Conservation (phyloP, 192 early-diverging fungal genomes). For the Dissophora ornata region DNA sequence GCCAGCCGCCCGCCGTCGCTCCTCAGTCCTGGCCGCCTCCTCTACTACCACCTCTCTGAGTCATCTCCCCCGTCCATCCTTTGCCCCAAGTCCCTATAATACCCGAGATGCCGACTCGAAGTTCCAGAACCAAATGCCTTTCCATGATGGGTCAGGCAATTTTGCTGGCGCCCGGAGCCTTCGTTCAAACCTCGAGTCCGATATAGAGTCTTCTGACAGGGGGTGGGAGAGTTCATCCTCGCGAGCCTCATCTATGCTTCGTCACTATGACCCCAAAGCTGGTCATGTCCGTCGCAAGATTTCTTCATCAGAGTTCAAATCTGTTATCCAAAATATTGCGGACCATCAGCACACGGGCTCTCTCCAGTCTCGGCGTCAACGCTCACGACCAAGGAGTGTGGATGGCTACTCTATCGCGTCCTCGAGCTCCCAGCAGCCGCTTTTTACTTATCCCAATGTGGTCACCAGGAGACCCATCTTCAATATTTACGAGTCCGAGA, state of each 20-base stretch:
- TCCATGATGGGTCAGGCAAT: constrained; percentile 49
- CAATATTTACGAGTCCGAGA: constrained; percentile 48
- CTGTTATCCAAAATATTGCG: constrained; percentile 47
- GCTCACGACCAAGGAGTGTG: constrained; percentile 7
- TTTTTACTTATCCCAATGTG: constrained; percentile 21
- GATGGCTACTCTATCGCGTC: constrained; percentile 1
- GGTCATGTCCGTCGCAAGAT: constrained; percentile 8
- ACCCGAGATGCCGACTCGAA: neutral
- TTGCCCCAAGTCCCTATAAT: constrained; percentile 11
- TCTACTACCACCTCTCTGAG: constrained; percentile 24
- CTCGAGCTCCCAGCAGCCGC: constrained; percentile 5
- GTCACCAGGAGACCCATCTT: constrained; percentile 35
- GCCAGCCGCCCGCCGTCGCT: constrained; percentile 5
- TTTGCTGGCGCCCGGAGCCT: constrained; percentile 8
- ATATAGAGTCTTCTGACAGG: constrained; percentile 14
- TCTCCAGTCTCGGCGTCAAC: neutral
- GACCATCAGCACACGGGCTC: constrained; percentile 19
- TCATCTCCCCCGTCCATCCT: constrained; percentile 34
- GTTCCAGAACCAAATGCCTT: constrained; percentile 49
- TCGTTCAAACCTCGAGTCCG: constrained; percentile 11
- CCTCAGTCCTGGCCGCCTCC: constrained; percentile 2
- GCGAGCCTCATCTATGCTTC: constrained; percentile 20
- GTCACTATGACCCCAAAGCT: neutral
- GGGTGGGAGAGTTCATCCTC: constrained; percentile 33
- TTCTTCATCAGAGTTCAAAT: constrained; percentile 34